Base-by-base conservation (phyloP, 352 stramenopile species). In the Phytophthora sojae region DNA sequence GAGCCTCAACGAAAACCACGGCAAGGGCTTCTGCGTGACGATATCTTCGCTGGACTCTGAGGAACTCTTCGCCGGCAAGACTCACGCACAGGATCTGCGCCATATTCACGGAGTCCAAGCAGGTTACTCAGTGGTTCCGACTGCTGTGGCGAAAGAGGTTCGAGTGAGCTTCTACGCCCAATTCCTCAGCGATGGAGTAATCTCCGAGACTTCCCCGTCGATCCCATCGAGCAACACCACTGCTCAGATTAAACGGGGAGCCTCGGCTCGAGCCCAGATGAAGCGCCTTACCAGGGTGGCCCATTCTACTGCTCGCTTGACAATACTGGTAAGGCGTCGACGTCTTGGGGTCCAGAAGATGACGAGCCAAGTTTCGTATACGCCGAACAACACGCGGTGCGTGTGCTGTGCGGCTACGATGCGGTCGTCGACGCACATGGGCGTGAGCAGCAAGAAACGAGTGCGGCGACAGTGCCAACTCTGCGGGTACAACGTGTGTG, bases 401-500 rank as follows among this genome's bases (percentile, higher is more conserved):
- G 71, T 79, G 35, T 76, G 73, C 53, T 91, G 83, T 55, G 77
- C 71, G 15, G 51, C 51, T 17, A 66, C 64, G 30, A 69, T 89
- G 55, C 61, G 62, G 23, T 63, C 66, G 19, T 65, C 64, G 25
- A 65, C 64, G 29, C 63, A 79, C 21, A 54, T 76, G 61, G 53
- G 56, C 8, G 49, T 63, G 15, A 82, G 71, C 51, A 85, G 75
- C 55, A 71, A 64, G 35, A 76, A 71, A 54, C 64, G 64, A 8
- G 64, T 71, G 55, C 32, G 55, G 44, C 45, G 32, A 8, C 71
- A 79, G 3, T 91, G 83, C 45, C 70, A 79, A 15, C 67, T 91
- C 11, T 89, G 83, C 47, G 77, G 83, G 29, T 81, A 84, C 49
- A 71, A 64, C 30, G 81, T 89, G 23, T 91, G 83, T 52, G 70